phyloP scores from a whole-genome alignment of 495 filamentous ascomycete species.

The Usnea hakonensis region DNA sequence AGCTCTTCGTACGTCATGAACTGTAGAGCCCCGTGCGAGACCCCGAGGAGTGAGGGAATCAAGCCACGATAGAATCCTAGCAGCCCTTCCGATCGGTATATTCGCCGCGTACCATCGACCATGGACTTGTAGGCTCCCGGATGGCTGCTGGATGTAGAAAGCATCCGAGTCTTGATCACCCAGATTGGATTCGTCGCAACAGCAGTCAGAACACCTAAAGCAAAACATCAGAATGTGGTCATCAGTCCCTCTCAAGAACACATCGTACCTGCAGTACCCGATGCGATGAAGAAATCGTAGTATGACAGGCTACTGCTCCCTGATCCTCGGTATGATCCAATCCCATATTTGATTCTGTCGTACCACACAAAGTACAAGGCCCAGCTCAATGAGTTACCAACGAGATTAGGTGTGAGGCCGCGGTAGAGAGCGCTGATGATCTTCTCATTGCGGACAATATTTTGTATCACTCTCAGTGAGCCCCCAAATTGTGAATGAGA shows the following conservation, averaged over 20 bases:
- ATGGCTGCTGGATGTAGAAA: conserved; percentile 63
- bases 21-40: conserved; percentile 88
- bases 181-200: conserved; percentile 91
- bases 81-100: conserved; percentile 62
- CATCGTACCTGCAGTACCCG: conserved; percentile 58
- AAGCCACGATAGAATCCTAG: conserved; percentile 78
- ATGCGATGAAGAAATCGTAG: conserved; percentile 76
- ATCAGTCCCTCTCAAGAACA: neutral
- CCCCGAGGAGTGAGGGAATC: conserved; percentile 76
- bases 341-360: conserved; percentile 45
- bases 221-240: neutral
- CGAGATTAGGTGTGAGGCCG: conserved; percentile 78
- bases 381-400: conserved; percentile 89
- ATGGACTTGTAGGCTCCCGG: conserved; percentile 80
- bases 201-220: conserved; percentile 56
- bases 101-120: conserved; percentile 53
- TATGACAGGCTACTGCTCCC: conserved; percentile 42
- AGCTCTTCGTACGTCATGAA: conserved; percentile 92
- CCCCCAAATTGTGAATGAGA: conserved; percentile 31
- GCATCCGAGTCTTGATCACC: conserved; percentile 98
- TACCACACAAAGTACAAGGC: conserved; percentile 82
- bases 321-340: conserved; percentile 23
- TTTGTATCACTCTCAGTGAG: conserved; percentile 47
- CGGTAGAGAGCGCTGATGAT: conserved; percentile 68
- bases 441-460: conserved; percentile 51